Evolutionary conservation across 2,329 filamentous ascomycete species (phyloP), one percentile per base, ranked within the genome.

Genomic region (Talaromyces funiculosus): DNA sequence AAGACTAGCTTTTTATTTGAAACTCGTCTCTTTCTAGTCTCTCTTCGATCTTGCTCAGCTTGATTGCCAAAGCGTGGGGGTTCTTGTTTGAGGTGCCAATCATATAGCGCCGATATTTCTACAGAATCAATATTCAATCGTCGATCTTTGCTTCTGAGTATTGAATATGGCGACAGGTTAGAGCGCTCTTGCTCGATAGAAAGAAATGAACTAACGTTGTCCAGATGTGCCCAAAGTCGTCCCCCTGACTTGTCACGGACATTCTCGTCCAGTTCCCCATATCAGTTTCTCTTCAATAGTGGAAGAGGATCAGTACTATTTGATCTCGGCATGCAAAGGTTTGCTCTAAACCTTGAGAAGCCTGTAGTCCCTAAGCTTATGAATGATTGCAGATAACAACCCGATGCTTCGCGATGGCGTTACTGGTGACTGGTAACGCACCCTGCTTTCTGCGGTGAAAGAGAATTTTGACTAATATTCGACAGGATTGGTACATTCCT

Each of bases 341-440:
- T 71, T 40, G 51, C 20, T 54, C n/a, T n/a, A 2, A 26, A 29
- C 9, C 33, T 54, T n/a, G 33, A 40, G 20, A n/a, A 33, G 26
- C 4, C 12, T 16, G 43, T 33, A 14, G 29, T 29, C 2, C 5
- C 33, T 26, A 4, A 9, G 20, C 51, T 38, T 14, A 66, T 53
- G n/a, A 64, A 24, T 24, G 55, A 20, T 35, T 69, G 18, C 47
- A 92, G 94, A 99, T 81, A 93, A 93, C 71, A 97, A 97, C 74
- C 94, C 94, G 55, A 97, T 97, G 92, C 88, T 99, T 68, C 90
- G 94, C 66, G 91, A 97, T 78, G 94, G 94, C 64, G 84, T 95
- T 63, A 99, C 93, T 53, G 94, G 94, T 62, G 92, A 97, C 75
- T 97, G 92, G 90, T 90, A 80, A 62, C 4, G 9, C 81, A 33